Percentiles rank a stretch among this genome's conserved stretches.
Conservation (phyloP, 305 asterid species). For the Fraxinus nigra region DNA sequence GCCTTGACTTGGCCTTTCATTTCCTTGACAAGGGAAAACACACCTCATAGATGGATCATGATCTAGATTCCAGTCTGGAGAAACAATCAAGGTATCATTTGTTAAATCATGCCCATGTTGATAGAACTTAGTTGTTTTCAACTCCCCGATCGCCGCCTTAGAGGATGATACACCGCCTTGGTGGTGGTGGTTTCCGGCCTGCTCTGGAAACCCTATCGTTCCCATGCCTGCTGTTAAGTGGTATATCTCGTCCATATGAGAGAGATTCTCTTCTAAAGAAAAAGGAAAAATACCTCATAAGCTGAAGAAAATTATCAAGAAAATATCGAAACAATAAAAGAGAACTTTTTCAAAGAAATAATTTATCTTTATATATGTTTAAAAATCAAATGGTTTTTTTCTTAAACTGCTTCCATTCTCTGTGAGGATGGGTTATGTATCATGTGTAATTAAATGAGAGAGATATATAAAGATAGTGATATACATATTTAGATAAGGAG, state of each 20-base stretch:
- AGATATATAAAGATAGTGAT: neutral
- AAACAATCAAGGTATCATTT: slow-evolving; percentile 17
- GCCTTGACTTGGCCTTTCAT: slow-evolving; percentile 53
- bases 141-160: slow-evolving; percentile 28
- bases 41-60: neutral
- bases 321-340: too few relatives aligned
- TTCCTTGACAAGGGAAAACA: slow-evolving; percentile 58
- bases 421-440: neutral
- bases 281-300: neutral
- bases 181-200: slow-evolving; percentile 19
- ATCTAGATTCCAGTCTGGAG: slow-evolving; percentile 30
- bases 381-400: neutral
- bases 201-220: slow-evolving; percentile 66
- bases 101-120: slow-evolving; percentile 26
- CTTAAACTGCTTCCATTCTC: neutral
- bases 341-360: too few relatives aligned
- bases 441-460: neutral
- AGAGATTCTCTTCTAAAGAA: neutral
- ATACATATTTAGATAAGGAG: neutral
- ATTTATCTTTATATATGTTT: neutral
- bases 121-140: slow-evolving; percentile 20
- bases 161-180: slow-evolving; percentile 36
- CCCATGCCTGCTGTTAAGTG: slow-evolving; percentile 54
- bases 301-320: neutral
- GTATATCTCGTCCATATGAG: slow-evolving; percentile 47